These are phyloP conservation scores for Lecanosticta acicola DNA, from an alignment of 2,329 filamentous ascomycete species.

Conservation along the genomic window DNA sequence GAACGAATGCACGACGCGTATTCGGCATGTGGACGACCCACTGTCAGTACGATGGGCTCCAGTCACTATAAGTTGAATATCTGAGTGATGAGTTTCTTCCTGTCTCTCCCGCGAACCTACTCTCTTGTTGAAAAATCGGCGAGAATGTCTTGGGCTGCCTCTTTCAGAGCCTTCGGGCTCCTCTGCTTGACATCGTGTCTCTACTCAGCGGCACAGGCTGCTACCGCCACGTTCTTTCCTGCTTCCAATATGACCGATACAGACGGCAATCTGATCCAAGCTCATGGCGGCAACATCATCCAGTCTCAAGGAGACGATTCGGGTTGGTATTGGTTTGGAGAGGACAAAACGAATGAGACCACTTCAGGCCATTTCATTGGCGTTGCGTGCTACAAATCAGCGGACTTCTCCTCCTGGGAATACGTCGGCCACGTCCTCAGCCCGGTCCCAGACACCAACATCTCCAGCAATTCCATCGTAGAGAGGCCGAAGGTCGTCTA, in stretches of 20 bases:
- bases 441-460: slow-evolving; percentile 35
- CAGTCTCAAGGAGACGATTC: slow-evolving; percentile 42
- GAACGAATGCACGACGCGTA: no score
- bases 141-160: no score
- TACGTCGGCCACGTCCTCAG: slow-evolving; percentile 56
- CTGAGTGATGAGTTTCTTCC: no score
- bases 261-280: slow-evolving; percentile 55
- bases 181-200: slow-evolving; percentile 1
- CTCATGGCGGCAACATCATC: slow-evolving; percentile 61
- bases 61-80: no score
- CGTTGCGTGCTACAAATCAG: slow-evolving; percentile 62
- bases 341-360: slow-evolving; percentile 61
- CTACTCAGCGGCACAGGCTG: no score
- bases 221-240: slow-evolving; percentile 22
- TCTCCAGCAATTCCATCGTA: slow-evolving; percentile 49
- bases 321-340: slow-evolving; percentile 63
- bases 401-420: slow-evolving; percentile 59
- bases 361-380: slow-evolving; percentile 49
- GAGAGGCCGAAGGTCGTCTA: slow-evolving; percentile 65
- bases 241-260: slow-evolving; percentile 27
- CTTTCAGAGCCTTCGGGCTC: slow-evolving; percentile 3
- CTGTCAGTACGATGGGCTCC: no score
- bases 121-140: no score
- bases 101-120: no score
- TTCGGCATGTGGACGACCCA: no score